Base-by-base conservation (phyloP, 495 filamentous ascomycete species). In the Haplographium delicatum region DNA sequence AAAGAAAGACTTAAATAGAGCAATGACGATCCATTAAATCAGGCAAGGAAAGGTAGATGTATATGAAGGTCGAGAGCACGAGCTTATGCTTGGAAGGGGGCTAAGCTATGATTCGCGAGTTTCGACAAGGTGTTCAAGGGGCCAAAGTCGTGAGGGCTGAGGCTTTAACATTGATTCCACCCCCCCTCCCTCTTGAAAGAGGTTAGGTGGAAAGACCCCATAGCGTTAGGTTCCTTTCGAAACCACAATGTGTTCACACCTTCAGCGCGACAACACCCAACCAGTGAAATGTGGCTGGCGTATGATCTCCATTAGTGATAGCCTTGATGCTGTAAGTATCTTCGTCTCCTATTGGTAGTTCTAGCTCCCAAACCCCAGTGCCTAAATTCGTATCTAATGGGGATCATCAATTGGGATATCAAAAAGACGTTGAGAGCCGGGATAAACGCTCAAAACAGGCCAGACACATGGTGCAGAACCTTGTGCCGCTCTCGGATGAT, bases 281-380 rank as follows among this genome's bases (percentile, higher is more conserved):
- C 47, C 47, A 59, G 51, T 28, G 19, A 34, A 34, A 26, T n/a
- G 53, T 61, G 58, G 58, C 58, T 57, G 58, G 58, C 58, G 53
- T 50, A 50, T 57, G 53, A 61, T 57, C 53, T 61, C 35, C 50
- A 54, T 61, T 57, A 25, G 58, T 54, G 53, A 54, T 51, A 48
- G 43, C 27, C 27, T 39, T 23, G 45, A 39, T 44, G 38, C 40
- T 19, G 15, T 22, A 3, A 22, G n/a, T 26, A 20, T 4, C 13
- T 10, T 15, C 43, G 15, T 4, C 13, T 43, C 22, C 34, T 25
- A 61, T 60, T 60, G 57, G 58, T 27, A 25, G 38, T n/a, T 22
- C 33, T 24, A 28, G n/a, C 8, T 22, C 15, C 33, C 34, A 23
- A 20, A 6, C n/a, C 25, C 28, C 31, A 47, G 35, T 50, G 58